Evolutionary conservation across 78 protist genomes (phyloP).

Genomic region (Pelomyxa schiedti): DNA sequence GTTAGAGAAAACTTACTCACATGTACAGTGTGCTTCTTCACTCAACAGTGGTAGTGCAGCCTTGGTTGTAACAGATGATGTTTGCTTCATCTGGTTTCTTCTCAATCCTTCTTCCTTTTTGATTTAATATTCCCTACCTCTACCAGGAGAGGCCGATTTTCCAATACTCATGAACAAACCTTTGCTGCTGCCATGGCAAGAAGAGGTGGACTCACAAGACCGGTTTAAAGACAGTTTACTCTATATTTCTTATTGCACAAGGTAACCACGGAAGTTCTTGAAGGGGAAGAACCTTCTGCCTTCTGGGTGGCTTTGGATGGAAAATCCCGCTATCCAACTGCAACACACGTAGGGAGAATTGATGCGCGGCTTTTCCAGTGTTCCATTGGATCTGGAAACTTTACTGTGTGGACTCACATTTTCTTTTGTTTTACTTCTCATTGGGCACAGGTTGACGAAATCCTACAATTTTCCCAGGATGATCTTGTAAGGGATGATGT

Average conservation of each 20-base stretch:
- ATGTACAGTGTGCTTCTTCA: too few relatives aligned
- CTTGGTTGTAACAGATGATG: too few relatives aligned
- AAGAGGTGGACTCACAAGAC: too few relatives aligned
- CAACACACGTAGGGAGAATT: not conserved
- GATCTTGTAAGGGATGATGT: conserved; percentile 23
- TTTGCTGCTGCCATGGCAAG: not conserved
- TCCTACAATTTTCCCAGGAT: conserved; percentile 28
- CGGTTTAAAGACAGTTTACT: too few relatives aligned
- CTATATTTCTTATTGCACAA: too few relatives aligned
- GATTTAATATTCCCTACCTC: too few relatives aligned
- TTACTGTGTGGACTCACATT: conserved; percentile 17
- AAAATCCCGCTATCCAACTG: conserved; percentile 13
- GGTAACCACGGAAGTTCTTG: not conserved
- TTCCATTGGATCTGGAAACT: not conserved
- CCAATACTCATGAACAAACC: not conserved
- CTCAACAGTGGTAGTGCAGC: too few relatives aligned
- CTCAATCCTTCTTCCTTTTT: too few relatives aligned
- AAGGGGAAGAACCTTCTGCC: not conserved
- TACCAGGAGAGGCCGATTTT: too few relatives aligned
- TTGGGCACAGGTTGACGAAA: conserved; percentile 23
- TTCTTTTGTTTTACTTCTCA: conserved; percentile 24
- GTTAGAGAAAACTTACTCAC: too few relatives aligned
- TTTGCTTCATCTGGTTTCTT: too few relatives aligned
- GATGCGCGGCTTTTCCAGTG: not conserved
- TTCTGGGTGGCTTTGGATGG: not conserved